Evolutionary conservation across 108 stramenopile genomes (phyloP).

Genomic region (Cyclotella choctawhatcheeana): DNA sequence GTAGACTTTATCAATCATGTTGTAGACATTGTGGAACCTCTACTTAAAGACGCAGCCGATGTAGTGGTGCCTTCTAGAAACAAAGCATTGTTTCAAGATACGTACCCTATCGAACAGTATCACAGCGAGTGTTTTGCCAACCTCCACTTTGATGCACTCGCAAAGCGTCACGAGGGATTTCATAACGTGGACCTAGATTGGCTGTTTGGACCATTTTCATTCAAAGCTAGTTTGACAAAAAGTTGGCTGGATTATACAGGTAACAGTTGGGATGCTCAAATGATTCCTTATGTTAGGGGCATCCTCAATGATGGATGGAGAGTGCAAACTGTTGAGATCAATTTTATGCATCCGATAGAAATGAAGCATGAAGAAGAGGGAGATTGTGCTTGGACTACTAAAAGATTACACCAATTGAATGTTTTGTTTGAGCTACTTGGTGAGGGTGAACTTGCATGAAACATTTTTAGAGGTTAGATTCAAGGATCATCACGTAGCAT

Average conservation of each 20-base stretch:
- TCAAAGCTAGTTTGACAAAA: slow-evolving; percentile 30
- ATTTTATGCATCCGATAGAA: slow-evolving; percentile 44
- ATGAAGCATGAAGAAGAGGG: slow-evolving; percentile 70
- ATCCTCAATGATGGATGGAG: slow-evolving; percentile 31
- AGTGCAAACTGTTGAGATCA: slow-evolving; percentile 42
- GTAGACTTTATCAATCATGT: slow-evolving; percentile 51
- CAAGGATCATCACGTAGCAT: not conserved
- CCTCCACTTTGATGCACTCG: slow-evolving; percentile 55
- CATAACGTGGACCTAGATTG: slow-evolving; percentile 51
- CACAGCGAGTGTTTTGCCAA: slow-evolving; percentile 69
- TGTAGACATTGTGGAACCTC: slow-evolving; percentile 10
- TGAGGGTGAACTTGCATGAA: slow-evolving; percentile 19
- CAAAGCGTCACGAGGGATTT: slow-evolving; percentile 27
- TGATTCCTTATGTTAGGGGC: slow-evolving; percentile 56
- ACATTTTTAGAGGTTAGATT: too few relatives aligned
- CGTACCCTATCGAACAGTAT: slow-evolving; percentile 76
- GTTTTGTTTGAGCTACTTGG: slow-evolving; percentile 54
- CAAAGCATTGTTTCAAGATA: slow-evolving; percentile 42
- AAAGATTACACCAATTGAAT: slow-evolving; percentile 63
- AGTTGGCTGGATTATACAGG: slow-evolving; percentile 58
- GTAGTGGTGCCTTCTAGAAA: slow-evolving; percentile 50
- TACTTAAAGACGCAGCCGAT: slow-evolving; percentile 33
- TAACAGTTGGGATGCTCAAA: slow-evolving; percentile 65
- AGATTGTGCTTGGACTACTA: slow-evolving; percentile 43
- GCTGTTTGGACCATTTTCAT: slow-evolving; percentile 66